A percentile compares a stretch with the other conserved stretches of the same genome.
Evolutionary conservation across 345 rosid species (phyloP).

Genomic region (Nephelium lappaceum): DNA sequence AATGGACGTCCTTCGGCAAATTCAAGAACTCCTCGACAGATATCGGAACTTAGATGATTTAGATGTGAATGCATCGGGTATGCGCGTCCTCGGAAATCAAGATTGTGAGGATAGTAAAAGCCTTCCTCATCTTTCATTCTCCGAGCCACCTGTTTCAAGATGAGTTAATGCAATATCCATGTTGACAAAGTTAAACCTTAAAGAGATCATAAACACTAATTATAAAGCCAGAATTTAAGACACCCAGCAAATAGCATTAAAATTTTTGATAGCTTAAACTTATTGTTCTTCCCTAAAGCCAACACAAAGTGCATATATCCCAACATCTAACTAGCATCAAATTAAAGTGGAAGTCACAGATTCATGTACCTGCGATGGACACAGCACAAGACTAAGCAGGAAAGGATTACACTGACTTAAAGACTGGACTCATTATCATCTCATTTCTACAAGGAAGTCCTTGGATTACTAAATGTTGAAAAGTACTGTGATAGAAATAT

Average conservation of each 20-base stretch:
- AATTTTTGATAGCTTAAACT: not conserved
- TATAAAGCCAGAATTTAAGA: conserved; percentile 2
- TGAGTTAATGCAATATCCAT: conserved; percentile 25
- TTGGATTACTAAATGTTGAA: not conserved
- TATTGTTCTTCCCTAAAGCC: no score
- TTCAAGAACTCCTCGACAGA: conserved; percentile 95
- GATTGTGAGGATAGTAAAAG: conserved; percentile 97
- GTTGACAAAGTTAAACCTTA: conserved; percentile 24
- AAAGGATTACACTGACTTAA: not conserved
- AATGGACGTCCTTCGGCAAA: conserved; percentile 91
- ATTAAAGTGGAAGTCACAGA: conserved; percentile 1
- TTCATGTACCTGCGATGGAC: not conserved
- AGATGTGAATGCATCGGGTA: conserved; percentile 98
- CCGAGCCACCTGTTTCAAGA: conserved; percentile 75
- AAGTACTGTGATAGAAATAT: not conserved
- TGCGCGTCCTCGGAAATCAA: conserved; percentile 97
- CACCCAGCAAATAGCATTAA: not conserved
- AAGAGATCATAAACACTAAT: not conserved
- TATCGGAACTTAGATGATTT: conserved; percentile 92
- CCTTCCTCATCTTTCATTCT: conserved; percentile 94
- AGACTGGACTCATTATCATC: not conserved
- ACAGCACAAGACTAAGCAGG: not conserved
- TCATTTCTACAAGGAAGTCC: not conserved
- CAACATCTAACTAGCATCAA: conserved; percentile 1
- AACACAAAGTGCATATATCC: conserved; percentile 1